These are phyloP conservation scores for Lentithecium fluviatile DNA, from an alignment of 495 filamentous ascomycete genomes.

Conservation along the genomic window DNA sequence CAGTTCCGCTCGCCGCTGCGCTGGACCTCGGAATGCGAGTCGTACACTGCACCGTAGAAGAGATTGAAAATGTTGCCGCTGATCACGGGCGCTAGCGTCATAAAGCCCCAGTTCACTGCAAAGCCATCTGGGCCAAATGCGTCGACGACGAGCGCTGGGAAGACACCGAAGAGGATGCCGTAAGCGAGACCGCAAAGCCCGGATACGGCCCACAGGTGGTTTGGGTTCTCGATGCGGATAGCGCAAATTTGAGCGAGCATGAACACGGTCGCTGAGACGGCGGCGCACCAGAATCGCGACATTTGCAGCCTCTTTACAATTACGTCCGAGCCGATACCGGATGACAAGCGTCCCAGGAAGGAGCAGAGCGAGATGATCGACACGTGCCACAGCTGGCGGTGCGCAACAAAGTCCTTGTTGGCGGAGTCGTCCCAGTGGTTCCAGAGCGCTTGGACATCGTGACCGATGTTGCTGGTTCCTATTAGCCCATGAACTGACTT, in stretches of 20 bases:
- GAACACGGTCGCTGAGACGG: constrained; percentile 75
- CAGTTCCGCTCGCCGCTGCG: constrained; percentile 71
- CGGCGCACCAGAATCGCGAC: constrained; percentile 86
- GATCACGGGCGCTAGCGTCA: constrained; percentile 83
- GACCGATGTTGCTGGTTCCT: constrained; percentile 80
- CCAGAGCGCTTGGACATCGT: constrained; percentile 81
- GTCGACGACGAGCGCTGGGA: constrained; percentile 86
- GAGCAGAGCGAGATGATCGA: constrained; percentile 84
- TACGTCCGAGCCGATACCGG: constrained; percentile 85
- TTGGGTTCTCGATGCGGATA: constrained; percentile 74
- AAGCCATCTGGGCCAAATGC: constrained; percentile 89
- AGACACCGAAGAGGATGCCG: constrained; percentile 92
- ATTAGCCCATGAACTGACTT: constrained; percentile 8
- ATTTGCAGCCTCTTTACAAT: constrained; percentile 75
- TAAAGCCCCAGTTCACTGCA: constrained; percentile 71
- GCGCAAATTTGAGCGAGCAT: constrained; percentile 77
- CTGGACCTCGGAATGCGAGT: constrained; percentile 69
- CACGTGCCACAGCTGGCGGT: constrained; percentile 87
- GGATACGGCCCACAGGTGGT: constrained; percentile 74
- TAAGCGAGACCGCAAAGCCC: constrained; percentile 84
- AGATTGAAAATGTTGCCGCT: constrained; percentile 91
- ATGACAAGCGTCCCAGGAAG: constrained; percentile 76
- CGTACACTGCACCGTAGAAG: constrained; percentile 78
- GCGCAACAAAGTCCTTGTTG: constrained; percentile 69
- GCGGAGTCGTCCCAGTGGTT: constrained; percentile 75